These are phyloP conservation scores for Candida piceae DNA, from an alignment of 805 yeast species.

Conservation along the genomic window DNA sequence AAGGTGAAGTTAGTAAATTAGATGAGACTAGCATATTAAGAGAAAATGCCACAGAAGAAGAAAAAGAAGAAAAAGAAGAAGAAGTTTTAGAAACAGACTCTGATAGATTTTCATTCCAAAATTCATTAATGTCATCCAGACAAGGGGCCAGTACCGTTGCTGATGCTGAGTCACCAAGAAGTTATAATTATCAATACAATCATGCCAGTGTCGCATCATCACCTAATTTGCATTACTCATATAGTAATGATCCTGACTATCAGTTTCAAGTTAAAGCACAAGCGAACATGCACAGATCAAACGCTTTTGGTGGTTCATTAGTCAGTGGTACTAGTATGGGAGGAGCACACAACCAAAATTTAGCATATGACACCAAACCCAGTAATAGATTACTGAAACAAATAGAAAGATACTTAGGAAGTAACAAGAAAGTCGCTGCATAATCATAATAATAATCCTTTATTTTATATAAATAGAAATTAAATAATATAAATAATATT, in stretches of 20 bases:
- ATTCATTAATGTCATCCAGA: neutral
- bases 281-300: neutral
- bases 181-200: neutral
- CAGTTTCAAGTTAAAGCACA: conserved; percentile 3
- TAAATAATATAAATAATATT: too few relatives aligned
- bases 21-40: too few relatives aligned
- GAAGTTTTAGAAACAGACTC: neutral
- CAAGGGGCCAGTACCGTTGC: neutral
- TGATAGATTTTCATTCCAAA: conserved; percentile 4
- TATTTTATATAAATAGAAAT: too few relatives aligned
- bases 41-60: too few relatives aligned
- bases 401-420: conserved; percentile 9
- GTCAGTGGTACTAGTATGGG: neutral
- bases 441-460: too few relatives aligned
- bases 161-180: neutral
- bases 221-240: neutral
- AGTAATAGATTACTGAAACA: conserved; percentile 7
- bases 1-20: too few relatives aligned
- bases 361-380: conserved; percentile 1
- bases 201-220: neutral
- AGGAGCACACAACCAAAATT: neutral
- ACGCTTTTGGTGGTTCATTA: neutral
- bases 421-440: conserved; percentile 1
- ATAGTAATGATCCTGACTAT: conserved; percentile 1
- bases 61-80: neutral